Conservation (phyloP, 2,329 filamentous ascomycete species). For the Aspergillus fijiensis region DNA sequence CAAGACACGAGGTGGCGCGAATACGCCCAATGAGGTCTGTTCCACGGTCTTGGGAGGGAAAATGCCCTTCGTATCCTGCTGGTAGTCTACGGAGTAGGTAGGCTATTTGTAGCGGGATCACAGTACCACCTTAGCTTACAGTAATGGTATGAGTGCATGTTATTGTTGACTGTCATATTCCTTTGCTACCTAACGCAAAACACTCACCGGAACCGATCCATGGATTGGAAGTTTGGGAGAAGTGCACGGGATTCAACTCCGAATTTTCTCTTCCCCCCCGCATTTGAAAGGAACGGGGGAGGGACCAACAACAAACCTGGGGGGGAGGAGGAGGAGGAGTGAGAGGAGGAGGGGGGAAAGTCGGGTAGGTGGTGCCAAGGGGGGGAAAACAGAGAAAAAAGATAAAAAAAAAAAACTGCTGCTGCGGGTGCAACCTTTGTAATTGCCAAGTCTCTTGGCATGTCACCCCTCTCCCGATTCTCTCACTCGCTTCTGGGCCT, state of each 20-base stretch:
- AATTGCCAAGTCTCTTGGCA: background rate
- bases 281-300: background rate
- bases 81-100: background rate
- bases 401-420: too few relatives aligned
- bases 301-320: too few relatives aligned
- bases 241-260: background rate
- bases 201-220: background rate
- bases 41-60: background rate
- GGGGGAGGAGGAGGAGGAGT: too few relatives aligned
- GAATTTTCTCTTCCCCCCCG: background rate
- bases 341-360: too few relatives aligned
- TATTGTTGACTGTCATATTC: too few relatives aligned
- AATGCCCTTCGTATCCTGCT: background rate
- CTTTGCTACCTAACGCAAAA: background rate
- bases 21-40: background rate
- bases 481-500: background rate
- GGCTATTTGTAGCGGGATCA: background rate
- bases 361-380: background rate
- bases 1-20: background rate
- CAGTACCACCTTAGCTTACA: too few relatives aligned
- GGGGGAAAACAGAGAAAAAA: background rate
- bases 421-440: background rate
- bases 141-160: too few relatives aligned
- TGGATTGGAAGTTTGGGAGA: background rate
- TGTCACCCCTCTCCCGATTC: background rate